phyloP scores from a whole-genome alignment of 257 asterid genomes.

The Haberlea rhodopensis region DNA sequence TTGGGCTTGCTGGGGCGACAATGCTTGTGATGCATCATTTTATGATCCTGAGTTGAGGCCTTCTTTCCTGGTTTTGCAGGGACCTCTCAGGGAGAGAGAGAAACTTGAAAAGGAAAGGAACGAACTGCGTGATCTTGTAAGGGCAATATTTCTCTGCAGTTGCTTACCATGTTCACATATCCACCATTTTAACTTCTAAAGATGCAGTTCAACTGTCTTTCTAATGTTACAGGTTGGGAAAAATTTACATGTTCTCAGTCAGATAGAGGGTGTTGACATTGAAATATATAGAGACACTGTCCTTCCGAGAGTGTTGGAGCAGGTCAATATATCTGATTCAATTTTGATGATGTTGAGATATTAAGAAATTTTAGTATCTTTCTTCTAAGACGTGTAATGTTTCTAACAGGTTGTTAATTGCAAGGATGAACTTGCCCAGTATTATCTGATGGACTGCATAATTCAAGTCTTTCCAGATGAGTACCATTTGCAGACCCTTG shows the following conservation, averaged over 20 bases:
- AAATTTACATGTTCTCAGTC: slow-evolving; percentile 95
- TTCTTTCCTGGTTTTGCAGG: slow-evolving; percentile 22
- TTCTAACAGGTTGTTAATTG: slow-evolving; percentile 83
- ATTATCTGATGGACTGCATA: slow-evolving; percentile 97
- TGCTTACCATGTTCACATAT: slow-evolving; percentile 25
- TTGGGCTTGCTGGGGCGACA: slow-evolving; percentile 74
- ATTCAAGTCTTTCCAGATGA: slow-evolving; percentile 99
- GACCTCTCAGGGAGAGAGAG: slow-evolving; percentile 82
- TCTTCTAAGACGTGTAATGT: slow-evolving; percentile 28
- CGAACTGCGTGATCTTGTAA: slow-evolving; percentile 99
- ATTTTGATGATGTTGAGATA: slow-evolving; percentile 25
- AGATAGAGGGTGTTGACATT: slow-evolving; percentile 97
- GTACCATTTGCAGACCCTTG: slow-evolving; percentile 98
- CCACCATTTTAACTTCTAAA: slow-evolving; percentile 25
- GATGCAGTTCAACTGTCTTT: slow-evolving; percentile 30
- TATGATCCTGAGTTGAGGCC: slow-evolving; percentile 67
- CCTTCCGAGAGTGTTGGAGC: slow-evolving; percentile 93
- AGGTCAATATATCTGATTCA: slow-evolving; percentile 49
- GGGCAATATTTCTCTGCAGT: slow-evolving; percentile 34
- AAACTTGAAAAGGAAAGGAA: slow-evolving; percentile 89
- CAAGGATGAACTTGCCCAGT: slow-evolving; percentile 93
- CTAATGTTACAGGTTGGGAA: slow-evolving; percentile 79
- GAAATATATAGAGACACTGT: slow-evolving; percentile 83
- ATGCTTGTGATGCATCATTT: slow-evolving; percentile 52
- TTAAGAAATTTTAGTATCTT: slow-evolving; percentile 25